A percentile compares a stretch with the other conserved stretches of the same genome.
phyloP scores from a whole-genome alignment of 805 yeast genomes.

The Yarrowia divulgata region DNA sequence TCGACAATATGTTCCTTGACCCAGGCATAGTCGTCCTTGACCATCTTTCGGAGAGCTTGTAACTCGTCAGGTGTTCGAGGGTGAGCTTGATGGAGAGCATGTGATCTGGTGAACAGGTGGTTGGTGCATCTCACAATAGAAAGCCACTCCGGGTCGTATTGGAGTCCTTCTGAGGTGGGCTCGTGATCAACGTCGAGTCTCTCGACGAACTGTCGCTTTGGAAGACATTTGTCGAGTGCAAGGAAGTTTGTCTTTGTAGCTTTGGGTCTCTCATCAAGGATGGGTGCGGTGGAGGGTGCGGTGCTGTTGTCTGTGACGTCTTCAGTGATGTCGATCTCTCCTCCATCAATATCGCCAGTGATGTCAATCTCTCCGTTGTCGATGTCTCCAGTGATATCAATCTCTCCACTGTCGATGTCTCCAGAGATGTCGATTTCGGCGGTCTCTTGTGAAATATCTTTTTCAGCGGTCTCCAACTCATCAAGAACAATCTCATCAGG shows the following conservation, averaged over 20 bases:
- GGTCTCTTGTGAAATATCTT: background rate
- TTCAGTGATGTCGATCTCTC: background rate
- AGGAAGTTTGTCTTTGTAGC: slow-evolving; percentile 58
- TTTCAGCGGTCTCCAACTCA: slow-evolving; percentile 38
- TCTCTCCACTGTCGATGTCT: background rate
- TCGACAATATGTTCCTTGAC: slow-evolving; percentile 47
- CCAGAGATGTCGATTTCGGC: background rate
- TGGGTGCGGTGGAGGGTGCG: background rate
- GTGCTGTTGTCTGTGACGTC: background rate
- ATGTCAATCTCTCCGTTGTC: background rate
- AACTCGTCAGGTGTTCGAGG: slow-evolving; percentile 1
- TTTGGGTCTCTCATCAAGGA: slow-evolving; percentile 27
- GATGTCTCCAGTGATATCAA: background rate
- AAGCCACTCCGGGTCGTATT: slow-evolving; percentile 52
- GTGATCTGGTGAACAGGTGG: slow-evolving; percentile 42
- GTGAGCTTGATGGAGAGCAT: slow-evolving; percentile 9
- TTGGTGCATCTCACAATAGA: slow-evolving; percentile 48
- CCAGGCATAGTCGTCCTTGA: slow-evolving; percentile 47
- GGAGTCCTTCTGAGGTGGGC: slow-evolving; percentile 38
- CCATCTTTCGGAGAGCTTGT: slow-evolving; percentile 33
- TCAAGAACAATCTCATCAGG: slow-evolving; percentile 44
- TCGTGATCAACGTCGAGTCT: slow-evolving; percentile 52
- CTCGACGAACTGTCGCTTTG: slow-evolving; percentile 66
- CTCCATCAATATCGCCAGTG: background rate
- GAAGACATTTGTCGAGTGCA: slow-evolving; percentile 86